A percentile compares a stretch with the other conserved stretches of the same genome.
Evolutionary conservation across 164 flowering plant genomes (phyloP).

Genomic region (Magnolia kwangsiensis): DNA sequence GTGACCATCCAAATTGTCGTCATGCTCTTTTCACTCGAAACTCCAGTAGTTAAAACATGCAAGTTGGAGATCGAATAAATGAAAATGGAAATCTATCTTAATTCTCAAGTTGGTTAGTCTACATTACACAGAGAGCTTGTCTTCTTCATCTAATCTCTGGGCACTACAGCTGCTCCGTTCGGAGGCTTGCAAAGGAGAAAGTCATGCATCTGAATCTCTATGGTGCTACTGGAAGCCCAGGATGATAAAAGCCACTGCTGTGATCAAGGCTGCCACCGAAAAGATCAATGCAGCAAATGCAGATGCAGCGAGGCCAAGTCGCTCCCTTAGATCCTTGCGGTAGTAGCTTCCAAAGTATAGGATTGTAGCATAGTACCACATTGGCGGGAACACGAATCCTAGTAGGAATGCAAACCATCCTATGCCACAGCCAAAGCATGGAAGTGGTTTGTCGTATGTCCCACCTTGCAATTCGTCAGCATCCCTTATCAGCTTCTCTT

Average conservation of each 20-base stretch:
- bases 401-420: constrained; percentile 77
- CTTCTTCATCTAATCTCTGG: neutral
- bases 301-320: constrained; percentile 29
- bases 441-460: constrained; percentile 78
- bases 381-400: constrained; percentile 21
- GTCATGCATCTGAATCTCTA: neutral
- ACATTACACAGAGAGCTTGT: neutral
- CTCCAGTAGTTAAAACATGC: too few relatives aligned
- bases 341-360: constrained; percentile 29
- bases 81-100: too few relatives aligned
- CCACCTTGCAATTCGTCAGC: constrained; percentile 43
- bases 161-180: too few relatives aligned
- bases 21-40: too few relatives aligned
- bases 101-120: neutral
- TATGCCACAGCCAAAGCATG: constrained; percentile 95
- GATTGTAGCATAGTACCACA: constrained; percentile 30
- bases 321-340: constrained; percentile 31
- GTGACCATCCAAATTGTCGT: too few relatives aligned
- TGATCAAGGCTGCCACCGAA: neutral
- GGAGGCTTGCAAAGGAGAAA: too few relatives aligned
- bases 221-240: neutral
- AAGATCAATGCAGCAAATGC: constrained; percentile 30
- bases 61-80: neutral
- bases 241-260: neutral
- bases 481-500: constrained; percentile 46